Evolutionary conservation across 306 rosid genomes (phyloP), one percentile per base, ranked within the genome.

Genomic region (Citrullus colocynthis): DNA sequence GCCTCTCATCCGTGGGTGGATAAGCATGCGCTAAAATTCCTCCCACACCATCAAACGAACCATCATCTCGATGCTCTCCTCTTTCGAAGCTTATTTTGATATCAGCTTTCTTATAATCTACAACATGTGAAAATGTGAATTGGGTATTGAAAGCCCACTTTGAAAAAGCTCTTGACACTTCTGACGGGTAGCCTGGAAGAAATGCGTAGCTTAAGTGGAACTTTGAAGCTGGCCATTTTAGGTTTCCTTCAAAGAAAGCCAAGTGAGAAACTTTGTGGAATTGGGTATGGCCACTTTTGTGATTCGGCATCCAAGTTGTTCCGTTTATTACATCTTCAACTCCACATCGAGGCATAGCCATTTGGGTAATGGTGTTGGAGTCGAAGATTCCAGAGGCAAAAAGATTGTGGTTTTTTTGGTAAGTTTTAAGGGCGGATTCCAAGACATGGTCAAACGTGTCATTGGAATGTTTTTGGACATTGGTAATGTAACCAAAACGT

Each of bases 321-420:
- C 81, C 81, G 3, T 64, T 77, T 6, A 64, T 17, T 5, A 85
- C 52, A 61, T 88, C 89, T 0, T 88, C 52, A 2, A 84, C 71
- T 3, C 89, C 91, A 39, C 91, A 88, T 18, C 91, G 81, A 39
- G 91, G 88, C 37, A 18, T 83, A 1, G 56, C 60, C 86, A 86
- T 86, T 30, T 12, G 78, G 0, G 85, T 30, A 14, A 88, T 2
- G 4, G 91, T 88, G 63, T 70, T 57, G 10, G 57, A 24, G 21
- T 86, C 84, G 14, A 88, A 9, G 0, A 21, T 48, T 55, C 91
- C 89, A 0, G 82, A 77, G 51, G 69, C 39, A 3, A 16, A 54
- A 49, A 88, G 52, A 28, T 81, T 61, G 78, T 55, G 78, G 41
- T 78, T 83, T 55, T 13, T 9, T 44, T 88, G 91, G 82, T 85